Evolutionary conservation across 768 basidiomycete genomes (phyloP).

Genomic region (Hebeloma cylindrosporum): DNA sequence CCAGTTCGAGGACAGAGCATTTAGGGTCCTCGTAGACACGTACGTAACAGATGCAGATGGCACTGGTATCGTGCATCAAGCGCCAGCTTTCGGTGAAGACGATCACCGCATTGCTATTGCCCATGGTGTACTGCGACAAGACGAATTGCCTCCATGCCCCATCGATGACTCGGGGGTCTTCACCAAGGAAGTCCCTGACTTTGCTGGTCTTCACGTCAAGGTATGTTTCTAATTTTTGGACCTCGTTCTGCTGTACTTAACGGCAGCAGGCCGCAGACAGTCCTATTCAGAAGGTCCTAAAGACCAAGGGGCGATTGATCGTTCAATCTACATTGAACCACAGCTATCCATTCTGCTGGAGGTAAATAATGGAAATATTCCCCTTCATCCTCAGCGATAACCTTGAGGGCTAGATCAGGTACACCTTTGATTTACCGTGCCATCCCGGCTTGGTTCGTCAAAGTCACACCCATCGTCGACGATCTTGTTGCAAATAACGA

Average conservation of each 20-base stretch:
- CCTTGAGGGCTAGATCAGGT: slow-evolving; percentile 59
- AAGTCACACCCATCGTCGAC: slow-evolving; percentile 81
- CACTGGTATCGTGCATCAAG: slow-evolving; percentile 98
- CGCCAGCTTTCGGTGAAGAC: slow-evolving; percentile 97
- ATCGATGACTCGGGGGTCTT: slow-evolving; percentile 89
- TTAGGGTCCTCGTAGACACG: slow-evolving; percentile 83
- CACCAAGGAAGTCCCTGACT: slow-evolving; percentile 88
- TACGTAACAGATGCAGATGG: slow-evolving; percentile 94
- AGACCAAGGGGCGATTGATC: slow-evolving; percentile 83
- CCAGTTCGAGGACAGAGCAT: slow-evolving; percentile 89
- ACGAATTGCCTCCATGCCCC: slow-evolving; percentile 96
- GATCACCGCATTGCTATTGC: slow-evolving; percentile 92
- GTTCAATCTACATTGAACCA: slow-evolving; percentile 86
- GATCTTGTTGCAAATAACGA: slow-evolving; percentile 89
- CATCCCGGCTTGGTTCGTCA: slow-evolving; percentile 95
- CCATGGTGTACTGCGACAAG: slow-evolving; percentile 76
- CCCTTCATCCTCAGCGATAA: background rate
- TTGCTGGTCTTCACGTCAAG: slow-evolving; percentile 88
- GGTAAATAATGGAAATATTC: slow-evolving; percentile 42
- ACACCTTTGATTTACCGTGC: slow-evolving; percentile 96
- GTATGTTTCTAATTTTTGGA: slow-evolving; percentile 34
- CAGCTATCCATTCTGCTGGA: slow-evolving; percentile 97
- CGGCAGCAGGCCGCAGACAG: slow-evolving; percentile 82
- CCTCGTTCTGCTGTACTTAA: slow-evolving; percentile 5
- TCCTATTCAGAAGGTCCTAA: slow-evolving; percentile 87